Evolutionary conservation across 768 basidiomycete species (phyloP), one percentile per base, ranked within the genome.

Genomic region (Hemileccinum impolitum): DNA sequence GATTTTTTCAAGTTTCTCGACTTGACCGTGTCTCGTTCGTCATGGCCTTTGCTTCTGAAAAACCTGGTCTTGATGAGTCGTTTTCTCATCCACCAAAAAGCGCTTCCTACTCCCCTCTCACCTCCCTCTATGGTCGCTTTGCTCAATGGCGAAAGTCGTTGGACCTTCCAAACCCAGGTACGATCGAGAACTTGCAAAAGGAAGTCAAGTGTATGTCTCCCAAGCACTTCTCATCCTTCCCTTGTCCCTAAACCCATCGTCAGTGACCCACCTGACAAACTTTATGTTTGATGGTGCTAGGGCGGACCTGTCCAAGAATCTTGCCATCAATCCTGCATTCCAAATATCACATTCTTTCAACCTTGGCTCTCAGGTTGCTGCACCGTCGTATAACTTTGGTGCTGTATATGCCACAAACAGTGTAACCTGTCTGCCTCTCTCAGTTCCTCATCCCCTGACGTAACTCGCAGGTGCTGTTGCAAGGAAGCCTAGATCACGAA

Each of bases 261-360:
- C 68, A 97, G 94, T 81, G 46, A 95, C 93, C 12, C 92, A 92
- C 62, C 72, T 97, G 43, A 88, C 86, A 39, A 96, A 95, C 75
- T 95, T 87, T 73, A 83, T 93, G 64, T 98, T 98, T 68, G 96
- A 99, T 75, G 96, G 96, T 56, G 96, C 89, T 23, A 80, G 94
- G 58, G 96, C 95, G 28, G 96, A 99, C 75, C 76, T 98, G 59
- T 87, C 90, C 41, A 99, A 98, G 74, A 86, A 81, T 59, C 76
- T 98, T 59, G 95, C 93, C 25, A 78, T 87, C 68, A 90, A 83
- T 68, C 96, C 96, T n/a, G 82, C 90, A 43, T 98, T 98, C 81
- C 95, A 98, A 75, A 88, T 97, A 60, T 94, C 94, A 52, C 96
- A 99, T 69, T 90, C 93, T 19, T 97, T 99, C 72, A 78, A 85